These are phyloP conservation scores for Tricholoma hemisulphureum DNA, from an alignment of 768 basidiomycete species.

Conservation along the genomic window DNA sequence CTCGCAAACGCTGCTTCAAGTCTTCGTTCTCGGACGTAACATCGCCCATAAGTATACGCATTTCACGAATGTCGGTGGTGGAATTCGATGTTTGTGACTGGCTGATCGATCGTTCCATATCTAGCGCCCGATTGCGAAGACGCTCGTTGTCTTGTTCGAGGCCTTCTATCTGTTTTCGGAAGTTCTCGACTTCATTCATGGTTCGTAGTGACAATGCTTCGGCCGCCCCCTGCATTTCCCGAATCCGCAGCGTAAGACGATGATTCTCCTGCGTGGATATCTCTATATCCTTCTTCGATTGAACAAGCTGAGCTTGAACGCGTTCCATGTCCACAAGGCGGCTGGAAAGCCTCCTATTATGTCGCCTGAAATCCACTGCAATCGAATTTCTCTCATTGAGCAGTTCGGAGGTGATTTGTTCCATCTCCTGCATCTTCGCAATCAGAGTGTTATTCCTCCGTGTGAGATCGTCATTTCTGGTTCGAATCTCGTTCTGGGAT, in stretches of 20 bases:
- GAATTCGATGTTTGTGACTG: constrained; percentile 18
- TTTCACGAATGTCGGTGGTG: constrained; percentile 29
- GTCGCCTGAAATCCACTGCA: constrained; percentile 22
- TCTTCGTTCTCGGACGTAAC: constrained; percentile 41
- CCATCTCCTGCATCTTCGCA: constrained; percentile 25
- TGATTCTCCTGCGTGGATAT: constrained; percentile 24
- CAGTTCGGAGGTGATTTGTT: constrained; percentile 30
- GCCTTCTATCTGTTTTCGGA: constrained; percentile 19
- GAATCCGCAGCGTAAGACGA: constrained; percentile 20
- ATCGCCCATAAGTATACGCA: constrained; percentile 37
- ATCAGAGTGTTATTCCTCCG: constrained; percentile 28
- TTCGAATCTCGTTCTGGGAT: constrained; percentile 17
- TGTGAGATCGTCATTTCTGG: constrained; percentile 24
- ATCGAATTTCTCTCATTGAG: constrained; percentile 23
- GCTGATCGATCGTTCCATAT: constrained; percentile 33
- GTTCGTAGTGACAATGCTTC: constrained; percentile 12
- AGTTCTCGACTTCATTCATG: constrained; percentile 16
- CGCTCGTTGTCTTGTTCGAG: constrained; percentile 30
- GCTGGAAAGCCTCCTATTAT: constrained; percentile 7
- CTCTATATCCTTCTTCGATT: constrained; percentile 12
- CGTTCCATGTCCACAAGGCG: constrained; percentile 9
- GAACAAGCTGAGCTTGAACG: constrained; percentile 7
- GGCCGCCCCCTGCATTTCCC: constrained; percentile 20
- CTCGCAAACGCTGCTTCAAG: constrained; percentile 33
- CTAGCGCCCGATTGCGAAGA: constrained; percentile 27